Base-by-base conservation (phyloP, 345 rosid genomes). In the Citrus inodora region DNA sequence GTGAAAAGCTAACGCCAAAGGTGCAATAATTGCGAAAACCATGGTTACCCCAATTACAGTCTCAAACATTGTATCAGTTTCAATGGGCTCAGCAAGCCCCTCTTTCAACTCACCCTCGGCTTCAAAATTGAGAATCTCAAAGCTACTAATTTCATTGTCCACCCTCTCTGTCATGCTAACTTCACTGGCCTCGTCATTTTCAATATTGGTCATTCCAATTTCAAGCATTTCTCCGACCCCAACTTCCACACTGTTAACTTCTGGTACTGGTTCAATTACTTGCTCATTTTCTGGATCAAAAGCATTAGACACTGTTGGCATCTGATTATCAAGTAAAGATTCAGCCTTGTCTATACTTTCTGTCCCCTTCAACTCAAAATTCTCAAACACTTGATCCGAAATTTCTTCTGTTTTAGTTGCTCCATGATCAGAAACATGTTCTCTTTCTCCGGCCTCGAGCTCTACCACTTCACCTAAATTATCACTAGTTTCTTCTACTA, bases 21-120 rank as follows among this genome's bases (percentile, higher is more conserved):
- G 64, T 70, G 79, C 82, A 65, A 81, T 40, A 75, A 83, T 30
- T 40, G 46, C 80, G 16, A 30, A 78, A 66, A 76, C 53, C 2
- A 76, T 10, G 24, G 71, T 28, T 42, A 74, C 32, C 59, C 76
- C 80, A 46, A 71, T 22, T 8, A 65, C 30, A 67, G 30, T 75
- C 74, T 71, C 77, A 22, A 79, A 9, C 48, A n/a, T 32, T 9
- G 48, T 8, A 25, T 68, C 82, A 30, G 62, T 67, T 65, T 73
- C 83, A 61, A 64, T n/a, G 51, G n/a, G 67, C 73, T 70, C 53
- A 14, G 30, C 28, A 22, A 81, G 38, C 51, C 76, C n/a, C 28
- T 77, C 75, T 17, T 61, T 42, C 67, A 3, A 16, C 5, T 58
- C 48, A 35, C n/a, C 69, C 64, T 73, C 70, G 2, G 28, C 82